Base-by-base conservation (phyloP, 768 basidiomycete genomes). In the Lyophyllum atratum region DNA sequence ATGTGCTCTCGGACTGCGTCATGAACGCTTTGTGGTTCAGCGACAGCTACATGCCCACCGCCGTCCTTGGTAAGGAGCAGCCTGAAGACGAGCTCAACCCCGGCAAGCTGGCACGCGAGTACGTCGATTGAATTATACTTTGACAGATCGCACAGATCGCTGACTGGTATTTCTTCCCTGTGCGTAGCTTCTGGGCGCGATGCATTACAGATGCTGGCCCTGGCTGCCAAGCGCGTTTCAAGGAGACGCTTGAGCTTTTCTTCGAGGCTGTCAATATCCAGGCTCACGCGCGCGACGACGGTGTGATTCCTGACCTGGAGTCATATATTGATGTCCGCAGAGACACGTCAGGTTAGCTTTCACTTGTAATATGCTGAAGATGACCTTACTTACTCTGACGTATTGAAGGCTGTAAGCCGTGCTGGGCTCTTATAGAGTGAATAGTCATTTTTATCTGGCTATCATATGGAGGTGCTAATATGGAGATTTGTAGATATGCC, bases 351-450 rank as follows among this genome's bases (percentile, higher is more conserved):
- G 90, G 88, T 70, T 60, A 63, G 66, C 67, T 62, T 37, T 49
- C 14, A 17, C 10, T 15, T 40, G 5, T 24, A 19, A 21, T 28
- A 19, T 11, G 14, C n/a, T 17, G n/a, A 26, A 29, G 46, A 45
- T 34, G 10, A 3, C 10, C 9, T 52, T 24, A 3, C 43, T 52
- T 52, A 47, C n/a, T n/a, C n/a, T 4, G 2, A 15, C 19, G 26
- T n/a, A 2, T 39, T 49, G 25, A 58, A 73, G 81, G 80, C 1
- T 90, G 89, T 70, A 90, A 89, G 67, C 82, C 87, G 7, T 86
- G 85, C 68, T 92, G 85, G 83, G 89, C 81, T 17, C 76, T 91
- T 26, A 86, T 92, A 51, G 89, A 92, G 78, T 90, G 54, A 21
- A 75, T 72, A 10, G 25, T 40, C 34, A 40, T 58, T 39, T 26